A percentile compares a stretch with the other conserved stretches of the same genome.
Evolutionary conservation across 2,329 filamentous ascomycete species (phyloP).

Genomic region (Clarireedia hainanense): DNA sequence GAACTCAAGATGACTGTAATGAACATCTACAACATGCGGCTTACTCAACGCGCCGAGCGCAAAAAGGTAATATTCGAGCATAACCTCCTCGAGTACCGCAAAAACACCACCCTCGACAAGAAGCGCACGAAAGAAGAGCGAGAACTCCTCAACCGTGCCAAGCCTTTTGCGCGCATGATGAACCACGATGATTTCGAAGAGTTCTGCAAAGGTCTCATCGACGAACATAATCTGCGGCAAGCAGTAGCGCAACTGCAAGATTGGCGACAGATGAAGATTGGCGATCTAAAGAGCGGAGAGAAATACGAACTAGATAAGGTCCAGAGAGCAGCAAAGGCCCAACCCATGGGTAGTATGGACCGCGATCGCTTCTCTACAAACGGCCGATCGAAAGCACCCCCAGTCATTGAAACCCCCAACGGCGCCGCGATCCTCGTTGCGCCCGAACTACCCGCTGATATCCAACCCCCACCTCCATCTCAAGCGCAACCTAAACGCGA

Average conservation of each 20-base stretch:
- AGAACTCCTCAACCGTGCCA: constrained; percentile 84
- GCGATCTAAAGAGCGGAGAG: constrained; percentile 76
- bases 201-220: constrained; percentile 75
- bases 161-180: constrained; percentile 96
- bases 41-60: constrained; percentile 84
- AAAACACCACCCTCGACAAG: constrained; percentile 85
- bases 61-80: constrained; percentile 98
- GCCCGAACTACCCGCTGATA: constrained; percentile 56
- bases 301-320: constrained; percentile 90
- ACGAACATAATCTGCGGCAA: constrained; percentile 84
- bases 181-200: constrained; percentile 83
- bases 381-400: constrained; percentile 56
- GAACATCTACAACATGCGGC: constrained; percentile 91
- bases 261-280: constrained; percentile 80
- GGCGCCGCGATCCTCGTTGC: constrained; percentile 71
- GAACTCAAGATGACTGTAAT: constrained; percentile 96
- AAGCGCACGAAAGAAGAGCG: constrained; percentile 92
- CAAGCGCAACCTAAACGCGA: constrained; percentile 28
- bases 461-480: constrained; percentile 30
- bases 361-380: constrained; percentile 66
- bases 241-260: constrained; percentile 89
- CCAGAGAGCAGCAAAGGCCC: constrained; percentile 58
- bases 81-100: constrained; percentile 83
- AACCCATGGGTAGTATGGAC: constrained; percentile 76
- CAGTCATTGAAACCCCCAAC: constrained; percentile 61